Evolutionary conservation across 805 yeast species (phyloP).

Genomic region (Candida xiaguanensis): DNA sequence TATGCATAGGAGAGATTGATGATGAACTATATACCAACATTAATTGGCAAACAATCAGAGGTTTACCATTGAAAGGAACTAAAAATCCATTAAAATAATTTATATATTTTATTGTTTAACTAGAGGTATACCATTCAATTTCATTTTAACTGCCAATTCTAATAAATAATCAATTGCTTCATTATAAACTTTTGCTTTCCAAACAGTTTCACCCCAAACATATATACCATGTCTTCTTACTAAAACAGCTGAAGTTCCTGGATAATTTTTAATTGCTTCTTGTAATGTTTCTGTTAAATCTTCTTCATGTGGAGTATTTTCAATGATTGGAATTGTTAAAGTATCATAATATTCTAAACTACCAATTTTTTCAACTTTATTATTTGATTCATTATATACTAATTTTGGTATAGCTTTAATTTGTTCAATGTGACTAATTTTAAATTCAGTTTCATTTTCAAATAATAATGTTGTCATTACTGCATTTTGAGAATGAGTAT

Average conservation of each 20-base stretch:
- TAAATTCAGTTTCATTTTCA: slow-evolving; percentile 59
- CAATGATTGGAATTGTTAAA: slow-evolving; percentile 83
- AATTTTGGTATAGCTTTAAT: slow-evolving; percentile 82
- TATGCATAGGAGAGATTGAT: slow-evolving; percentile 53
- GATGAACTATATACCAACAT: slow-evolving; percentile 34
- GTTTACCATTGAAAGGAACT: slow-evolving; percentile 32
- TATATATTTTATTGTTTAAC: slow-evolving; percentile 3
- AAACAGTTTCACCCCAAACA: slow-evolving; percentile 92
- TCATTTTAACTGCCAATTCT: slow-evolving; percentile 83
- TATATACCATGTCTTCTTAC: slow-evolving; percentile 93
- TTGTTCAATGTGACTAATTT: slow-evolving; percentile 80
- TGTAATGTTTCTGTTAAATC: slow-evolving; percentile 67
- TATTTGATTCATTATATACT: slow-evolving; percentile 22
- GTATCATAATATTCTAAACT: slow-evolving; percentile 70
- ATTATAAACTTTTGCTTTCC: slow-evolving; percentile 90
- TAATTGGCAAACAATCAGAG: slow-evolving; percentile 39
- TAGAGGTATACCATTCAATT: slow-evolving; percentile 50
- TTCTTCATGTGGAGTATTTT: slow-evolving; percentile 85
- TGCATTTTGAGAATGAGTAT: slow-evolving; percentile 89
- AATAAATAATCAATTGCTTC: slow-evolving; percentile 90
- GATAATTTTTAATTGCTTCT: slow-evolving; percentile 63
- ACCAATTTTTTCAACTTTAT: slow-evolving; percentile 55
- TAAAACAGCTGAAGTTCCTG: slow-evolving; percentile 77
- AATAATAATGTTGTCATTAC: slow-evolving; percentile 74
- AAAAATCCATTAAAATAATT: slow-evolving; percentile 31